Conservation (phyloP, 352 stramenopile species). For the Globisporangium spiculum region DNA sequence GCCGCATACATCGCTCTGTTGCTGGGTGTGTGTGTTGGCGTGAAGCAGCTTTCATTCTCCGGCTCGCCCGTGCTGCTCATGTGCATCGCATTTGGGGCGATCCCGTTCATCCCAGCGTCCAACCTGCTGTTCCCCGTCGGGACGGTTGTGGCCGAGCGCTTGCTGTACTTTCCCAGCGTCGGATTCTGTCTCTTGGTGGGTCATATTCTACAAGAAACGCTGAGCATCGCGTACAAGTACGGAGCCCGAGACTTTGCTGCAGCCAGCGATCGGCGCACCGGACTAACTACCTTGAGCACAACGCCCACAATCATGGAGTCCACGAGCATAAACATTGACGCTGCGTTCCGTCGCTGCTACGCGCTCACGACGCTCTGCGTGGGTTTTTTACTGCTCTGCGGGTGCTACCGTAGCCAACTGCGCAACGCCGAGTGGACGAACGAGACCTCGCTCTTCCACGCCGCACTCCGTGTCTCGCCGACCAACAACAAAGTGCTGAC, state of each 20-base stretch:
- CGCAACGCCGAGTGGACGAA: slow-evolving; percentile 67
- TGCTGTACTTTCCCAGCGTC: slow-evolving; percentile 91
- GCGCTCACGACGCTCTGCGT: slow-evolving; percentile 17
- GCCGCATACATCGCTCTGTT: slow-evolving; percentile 56
- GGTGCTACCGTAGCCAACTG: slow-evolving; percentile 37
- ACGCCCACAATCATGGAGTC: neutral
- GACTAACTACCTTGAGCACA: neutral
- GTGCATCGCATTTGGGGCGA: slow-evolving; percentile 65
- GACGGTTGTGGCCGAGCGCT: slow-evolving; percentile 86
- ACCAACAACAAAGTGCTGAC: slow-evolving; percentile 78
- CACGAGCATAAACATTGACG: neutral
- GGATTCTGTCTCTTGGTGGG: slow-evolving; percentile 72
- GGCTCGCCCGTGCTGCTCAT: slow-evolving; percentile 38
- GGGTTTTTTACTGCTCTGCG: slow-evolving; percentile 27
- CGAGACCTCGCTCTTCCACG: slow-evolving; percentile 58
- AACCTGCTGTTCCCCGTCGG: slow-evolving; percentile 91
- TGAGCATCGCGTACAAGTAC: slow-evolving; percentile 25
- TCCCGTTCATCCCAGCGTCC: slow-evolving; percentile 90
- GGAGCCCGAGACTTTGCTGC: neutral
- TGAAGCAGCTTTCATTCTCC: slow-evolving; percentile 18
- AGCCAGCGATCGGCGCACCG: neutral
- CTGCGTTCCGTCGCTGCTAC: slow-evolving; percentile 8
- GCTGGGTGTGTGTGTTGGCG: slow-evolving; percentile 20
- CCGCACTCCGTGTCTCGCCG: slow-evolving; percentile 47
- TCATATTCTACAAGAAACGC: slow-evolving; percentile 30